Evolutionary conservation across 1,284 basidiomycete species (phyloP), one percentile per base, ranked within the genome.

Genomic region (Ceratobasidium sp.): DNA sequence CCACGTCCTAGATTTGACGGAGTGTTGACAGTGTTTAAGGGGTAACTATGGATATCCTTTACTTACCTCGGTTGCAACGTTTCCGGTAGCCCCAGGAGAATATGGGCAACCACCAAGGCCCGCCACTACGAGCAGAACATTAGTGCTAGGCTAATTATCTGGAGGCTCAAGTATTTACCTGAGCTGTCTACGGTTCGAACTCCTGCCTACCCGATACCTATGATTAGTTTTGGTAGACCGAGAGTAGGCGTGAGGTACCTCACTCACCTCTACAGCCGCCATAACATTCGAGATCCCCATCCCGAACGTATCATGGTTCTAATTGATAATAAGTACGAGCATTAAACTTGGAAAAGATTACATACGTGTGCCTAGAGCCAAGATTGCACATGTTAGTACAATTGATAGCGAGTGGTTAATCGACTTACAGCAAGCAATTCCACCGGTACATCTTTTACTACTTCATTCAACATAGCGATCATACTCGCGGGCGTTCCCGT

Each of bases 61-160:
- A 77, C 77, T 20, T 61, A 82, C 84, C 79, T 97, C 96, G 0
- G 95, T 97, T 0, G 94, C 92, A 38, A 96, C 94, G 81, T 97
- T 97, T n/a, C 96, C 96, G 0, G 94, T 96, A 4, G 96, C 96
- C 0, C 96, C 96, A 0, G 97, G 97, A 0, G 96, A 96, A 85
- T 96, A 99, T 0, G 97, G 96, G 82, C 97, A 98, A 15, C 96
- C 96, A 1, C 97, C 97, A 0, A 98, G 89, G 0, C 96, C 96
- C 4, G 92, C 95, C 5, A 98, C 90, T 1, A 94, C 87, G 28
- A 88, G 84, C 1, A 2, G 81, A 77, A 78, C 66, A 82, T 26
- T 17, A 69, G 64, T 23, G 69, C n/a, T 42, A n/a, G 59, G 70
- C 52, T 23, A 61, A 26, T 20, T 46, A 33, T 6, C 46, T 46